These are phyloP conservation scores for Oryza brachyantha DNA, from an alignment of 176 grass and related monocot genomes.

Conservation along the genomic window DNA sequence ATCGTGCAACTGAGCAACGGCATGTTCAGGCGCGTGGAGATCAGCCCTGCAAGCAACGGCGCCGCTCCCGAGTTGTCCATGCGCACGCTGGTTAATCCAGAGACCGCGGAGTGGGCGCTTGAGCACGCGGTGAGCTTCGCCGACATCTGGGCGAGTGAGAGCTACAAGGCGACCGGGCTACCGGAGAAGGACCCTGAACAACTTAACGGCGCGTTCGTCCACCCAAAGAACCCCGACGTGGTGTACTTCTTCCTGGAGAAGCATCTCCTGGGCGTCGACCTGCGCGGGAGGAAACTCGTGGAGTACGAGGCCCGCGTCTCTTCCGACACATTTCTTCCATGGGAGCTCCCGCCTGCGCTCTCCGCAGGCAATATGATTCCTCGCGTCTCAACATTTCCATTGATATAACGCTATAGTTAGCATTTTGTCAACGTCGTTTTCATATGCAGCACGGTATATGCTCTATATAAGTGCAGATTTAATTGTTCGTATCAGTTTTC, in stretches of 20 bases:
- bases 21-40: constrained; percentile 1
- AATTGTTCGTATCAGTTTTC: no score
- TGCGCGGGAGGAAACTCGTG: not conserved
- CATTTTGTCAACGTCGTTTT: no score
- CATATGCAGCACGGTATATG: no score
- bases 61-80: not conserved
- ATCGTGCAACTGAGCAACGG: constrained; percentile 11
- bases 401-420: no score
- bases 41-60: not conserved
- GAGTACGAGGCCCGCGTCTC: not conserved
- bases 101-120: not conserved
- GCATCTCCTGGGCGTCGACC: not conserved
- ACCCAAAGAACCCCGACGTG: not conserved
- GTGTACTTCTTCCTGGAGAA: not conserved
- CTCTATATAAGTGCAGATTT: no score
- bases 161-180: no score
- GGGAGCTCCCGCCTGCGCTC: no score
- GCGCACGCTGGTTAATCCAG: not conserved
- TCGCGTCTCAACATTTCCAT: no score
- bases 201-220: not conserved
- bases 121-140: constrained; percentile 4
- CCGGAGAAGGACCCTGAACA: no score
- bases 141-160: constrained; percentile 11
- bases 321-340: no score
- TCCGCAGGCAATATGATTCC: no score